Evolutionary conservation across 805 yeast species (phyloP), one percentile per base, ranked within the genome.

Genomic region (Candida silvicultrix): DNA sequence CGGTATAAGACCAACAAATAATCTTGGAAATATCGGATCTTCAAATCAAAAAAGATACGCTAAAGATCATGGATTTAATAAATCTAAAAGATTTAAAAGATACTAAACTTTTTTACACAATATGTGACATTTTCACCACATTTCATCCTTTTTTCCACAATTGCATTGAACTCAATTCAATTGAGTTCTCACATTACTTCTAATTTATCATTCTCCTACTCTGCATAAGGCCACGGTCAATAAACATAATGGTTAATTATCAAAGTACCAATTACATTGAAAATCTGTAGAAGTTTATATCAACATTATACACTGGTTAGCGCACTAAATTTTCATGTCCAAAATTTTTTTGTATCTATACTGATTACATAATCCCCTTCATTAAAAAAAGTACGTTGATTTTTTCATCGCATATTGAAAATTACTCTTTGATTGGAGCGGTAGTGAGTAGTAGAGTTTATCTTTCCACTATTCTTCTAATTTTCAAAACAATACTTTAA

Each of bases 1-100:
- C 4, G 37, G 55, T 0, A 40, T 51, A 18, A 47, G 43, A 18
- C 63, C 63, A 41, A 56, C 59, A 1, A 59, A 59, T 35, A 59
- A 55, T 36, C 28, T 59, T 43, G 50, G 48, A 10, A 56, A 55
- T 37, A 51, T 55, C 10, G 50, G 49, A 5, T 25, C 40, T 2
- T 53, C 50, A 23, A 50, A 52, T 15, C 34, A 43, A 20, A 55
- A 54, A 45, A 58, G 51, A 44, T 56, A 56, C 37, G 31, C 50
- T n/a, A 52, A 46, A 34, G 47, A 35, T 4, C 49, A 55, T n/a
- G 54, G 50, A 28, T 38, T 28, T 9, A 46, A 43, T 14, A 34
- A 21, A 11, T 54, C 57, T 10, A 50, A 46, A 31, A 52, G 62
- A 41, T 57, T 58, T 37, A 55, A 47, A 40, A 57, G 46, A 25